Evolutionary conservation across 1,284 basidiomycete species (phyloP).

Genomic region (Trametes versicolor): DNA sequence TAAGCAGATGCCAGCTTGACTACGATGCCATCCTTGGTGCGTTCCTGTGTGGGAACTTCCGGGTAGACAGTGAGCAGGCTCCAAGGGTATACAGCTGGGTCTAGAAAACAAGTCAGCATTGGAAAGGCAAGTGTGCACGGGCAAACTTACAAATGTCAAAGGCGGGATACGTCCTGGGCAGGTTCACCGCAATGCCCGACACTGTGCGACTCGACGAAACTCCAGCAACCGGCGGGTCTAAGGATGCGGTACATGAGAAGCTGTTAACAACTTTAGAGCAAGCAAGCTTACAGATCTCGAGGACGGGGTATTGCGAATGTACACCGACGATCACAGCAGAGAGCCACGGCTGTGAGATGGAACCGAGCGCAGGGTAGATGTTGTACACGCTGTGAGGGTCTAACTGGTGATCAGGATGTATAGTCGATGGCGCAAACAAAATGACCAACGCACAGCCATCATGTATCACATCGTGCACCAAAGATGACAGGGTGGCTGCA

Average conservation of each 20-base stretch:
- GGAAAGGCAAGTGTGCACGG: background rate
- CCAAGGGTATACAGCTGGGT: conserved; percentile 29
- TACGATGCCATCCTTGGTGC: background rate
- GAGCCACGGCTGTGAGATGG: background rate
- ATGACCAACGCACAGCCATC: background rate
- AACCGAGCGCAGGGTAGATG: conserved; percentile 26
- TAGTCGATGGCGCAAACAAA: background rate
- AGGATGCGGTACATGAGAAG: background rate
- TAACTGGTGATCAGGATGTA: conserved; percentile 32
- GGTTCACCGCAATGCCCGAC: conserved; percentile 9
- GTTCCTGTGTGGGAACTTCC: background rate
- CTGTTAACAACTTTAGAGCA: background rate
- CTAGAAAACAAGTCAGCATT: background rate
- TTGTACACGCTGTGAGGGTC: conserved; percentile 19
- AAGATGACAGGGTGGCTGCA: background rate
- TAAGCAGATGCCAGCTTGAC: conserved; percentile 21
- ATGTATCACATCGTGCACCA: background rate
- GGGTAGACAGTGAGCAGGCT: conserved; percentile 36
- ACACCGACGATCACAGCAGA: conserved; percentile 21
- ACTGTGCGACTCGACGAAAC: background rate
- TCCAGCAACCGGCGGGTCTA: conserved; percentile 17
- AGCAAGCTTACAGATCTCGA: conserved; percentile 31
- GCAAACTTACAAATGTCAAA: conserved; percentile 42
- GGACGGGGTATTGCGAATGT: conserved; percentile 28
- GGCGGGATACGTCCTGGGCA: conserved; percentile 36